phyloP scores from a whole-genome alignment of 2,329 filamentous ascomycete species.

The Aspergillus phoenicis region DNA sequence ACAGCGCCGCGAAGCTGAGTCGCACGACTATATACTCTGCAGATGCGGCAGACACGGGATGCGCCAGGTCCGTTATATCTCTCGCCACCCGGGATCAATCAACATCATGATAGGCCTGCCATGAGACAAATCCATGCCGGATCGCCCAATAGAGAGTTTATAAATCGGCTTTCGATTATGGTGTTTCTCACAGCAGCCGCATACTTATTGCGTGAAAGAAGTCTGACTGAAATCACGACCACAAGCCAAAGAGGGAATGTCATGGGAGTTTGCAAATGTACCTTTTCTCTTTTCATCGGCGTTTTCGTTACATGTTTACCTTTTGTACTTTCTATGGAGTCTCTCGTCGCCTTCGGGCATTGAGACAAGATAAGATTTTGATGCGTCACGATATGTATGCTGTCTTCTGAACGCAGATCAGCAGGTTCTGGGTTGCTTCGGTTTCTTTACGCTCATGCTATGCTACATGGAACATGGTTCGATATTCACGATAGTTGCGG shows the following conservation, averaged over 20 bases:
- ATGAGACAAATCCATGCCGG: conserved; percentile 7
- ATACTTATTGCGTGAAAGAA: not conserved
- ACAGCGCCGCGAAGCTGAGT: conserved; percentile 14
- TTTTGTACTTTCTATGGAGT: conserved; percentile 2
- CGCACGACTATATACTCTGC: conserved; percentile 10
- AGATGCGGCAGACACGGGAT: conserved; percentile 11
- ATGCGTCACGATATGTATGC: conserved; percentile 23
- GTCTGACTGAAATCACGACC: not conserved
- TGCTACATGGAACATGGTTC: conserved; percentile 15
- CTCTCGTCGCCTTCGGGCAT: not conserved
- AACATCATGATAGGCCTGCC: conserved; percentile 8
- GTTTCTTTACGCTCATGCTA: conserved; percentile 11
- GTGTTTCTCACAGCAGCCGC: not conserved
- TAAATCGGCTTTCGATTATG: not conserved
- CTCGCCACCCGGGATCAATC: conserved; percentile 4
- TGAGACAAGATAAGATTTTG: conserved; percentile 14
- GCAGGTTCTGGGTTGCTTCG: conserved; percentile 9
- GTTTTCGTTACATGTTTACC: not conserved
- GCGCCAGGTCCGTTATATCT: conserved; percentile 13
- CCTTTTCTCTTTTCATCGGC: conserved; percentile 4
- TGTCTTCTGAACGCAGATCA: conserved; percentile 6
- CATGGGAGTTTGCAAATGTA: conserved; percentile 1
- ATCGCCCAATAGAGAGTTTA: not conserved
- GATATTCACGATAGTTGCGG: conserved; percentile 8
- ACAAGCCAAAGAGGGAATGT: conserved; percentile 6